These are phyloP conservation scores for Agrostemma githago DNA, from an alignment of 148 eudicot genomes.

Conservation along the genomic window DNA sequence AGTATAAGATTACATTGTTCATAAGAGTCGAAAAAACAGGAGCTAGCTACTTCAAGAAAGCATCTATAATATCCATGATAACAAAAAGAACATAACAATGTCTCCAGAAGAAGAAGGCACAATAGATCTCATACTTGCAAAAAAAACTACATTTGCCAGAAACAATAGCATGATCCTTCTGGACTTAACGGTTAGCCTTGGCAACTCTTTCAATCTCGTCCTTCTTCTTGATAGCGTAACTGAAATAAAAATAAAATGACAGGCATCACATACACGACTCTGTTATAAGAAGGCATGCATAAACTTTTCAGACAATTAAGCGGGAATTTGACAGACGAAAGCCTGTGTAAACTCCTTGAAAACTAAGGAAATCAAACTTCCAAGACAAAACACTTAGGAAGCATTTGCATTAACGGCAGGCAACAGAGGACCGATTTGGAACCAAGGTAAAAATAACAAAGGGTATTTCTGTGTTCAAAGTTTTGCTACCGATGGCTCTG, in stretches of 20 bases:
- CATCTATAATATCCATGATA: background rate
- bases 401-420: no score
- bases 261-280: background rate
- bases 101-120: background rate
- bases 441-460: no score
- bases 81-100: background rate
- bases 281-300: background rate
- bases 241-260: background rate
- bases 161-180: background rate
- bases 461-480: no score
- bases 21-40: background rate
- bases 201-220: conserved; percentile 19
- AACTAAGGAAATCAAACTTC: no score
- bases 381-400: no score
- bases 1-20: no score
- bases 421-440: no score
- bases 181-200: conserved; percentile 17
- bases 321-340: background rate
- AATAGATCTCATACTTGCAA: background rate
- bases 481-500: no score
- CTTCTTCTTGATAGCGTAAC: conserved; percentile 19
- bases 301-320: background rate
- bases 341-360: no score
- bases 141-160: background rate
- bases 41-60: background rate